phyloP scores from a whole-genome alignment of 768 basidiomycete species.

The Xerocomellus amylosporus region DNA sequence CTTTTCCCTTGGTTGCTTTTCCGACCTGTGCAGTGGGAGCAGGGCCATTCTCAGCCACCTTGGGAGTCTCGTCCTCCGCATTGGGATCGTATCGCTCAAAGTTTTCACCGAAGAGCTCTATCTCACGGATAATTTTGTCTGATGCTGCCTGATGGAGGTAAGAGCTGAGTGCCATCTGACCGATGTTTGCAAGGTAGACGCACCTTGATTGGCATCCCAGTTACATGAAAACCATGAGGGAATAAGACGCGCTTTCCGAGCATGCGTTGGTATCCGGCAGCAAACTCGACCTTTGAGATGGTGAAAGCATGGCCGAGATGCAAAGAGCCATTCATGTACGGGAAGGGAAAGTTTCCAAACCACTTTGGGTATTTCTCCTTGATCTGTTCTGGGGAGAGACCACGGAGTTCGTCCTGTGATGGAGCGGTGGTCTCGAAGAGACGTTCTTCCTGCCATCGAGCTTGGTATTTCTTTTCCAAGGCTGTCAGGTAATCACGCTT shows the following conservation, averaged over 20 bases:
- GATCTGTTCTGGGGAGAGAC: slow-evolving; percentile 63
- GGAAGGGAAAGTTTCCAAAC: slow-evolving; percentile 95
- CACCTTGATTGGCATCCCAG: slow-evolving; percentile 99
- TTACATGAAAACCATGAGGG: slow-evolving; percentile 97
- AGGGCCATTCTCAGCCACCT: slow-evolving; percentile 40
- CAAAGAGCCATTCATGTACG: slow-evolving; percentile 98
- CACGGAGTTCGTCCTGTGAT: slow-evolving; percentile 56
- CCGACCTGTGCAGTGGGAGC: slow-evolving; percentile 49
- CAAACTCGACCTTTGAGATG: slow-evolving; percentile 97
- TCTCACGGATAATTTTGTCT: slow-evolving; percentile 96
- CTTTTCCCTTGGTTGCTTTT: slow-evolving; percentile 95
- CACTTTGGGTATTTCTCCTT: slow-evolving; percentile 86
- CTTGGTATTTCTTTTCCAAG: slow-evolving; percentile 83
- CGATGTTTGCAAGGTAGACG: slow-evolving; percentile 24
- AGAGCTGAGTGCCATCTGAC: neutral
- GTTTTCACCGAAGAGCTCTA: slow-evolving; percentile 90
- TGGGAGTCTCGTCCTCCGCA: slow-evolving; percentile 45
- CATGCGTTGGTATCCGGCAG: slow-evolving; percentile 93
- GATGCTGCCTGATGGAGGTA: slow-evolving; percentile 70
- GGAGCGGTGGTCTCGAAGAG: slow-evolving; percentile 89
- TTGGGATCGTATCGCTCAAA: slow-evolving; percentile 59
- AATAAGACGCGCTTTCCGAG: slow-evolving; percentile 91
- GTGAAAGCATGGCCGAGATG: slow-evolving; percentile 98
- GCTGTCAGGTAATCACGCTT: slow-evolving; percentile 87
- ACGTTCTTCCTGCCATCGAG: slow-evolving; percentile 70